Conservation (phyloP, 805 yeast species). For the Starmerella potacharoeniae region DNA sequence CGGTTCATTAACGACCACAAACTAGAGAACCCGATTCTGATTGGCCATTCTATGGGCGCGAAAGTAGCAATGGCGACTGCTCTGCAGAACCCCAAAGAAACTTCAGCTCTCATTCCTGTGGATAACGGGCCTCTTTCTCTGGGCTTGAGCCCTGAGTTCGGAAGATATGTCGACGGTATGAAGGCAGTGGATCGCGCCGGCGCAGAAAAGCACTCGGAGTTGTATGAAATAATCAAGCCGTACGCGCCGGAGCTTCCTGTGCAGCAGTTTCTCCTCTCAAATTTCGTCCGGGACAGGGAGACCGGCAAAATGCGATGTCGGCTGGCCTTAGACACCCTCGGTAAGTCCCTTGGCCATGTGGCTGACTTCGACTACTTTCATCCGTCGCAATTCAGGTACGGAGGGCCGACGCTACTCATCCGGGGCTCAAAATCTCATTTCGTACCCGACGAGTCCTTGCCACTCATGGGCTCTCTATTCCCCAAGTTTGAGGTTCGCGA, state of each 20-base stretch:
- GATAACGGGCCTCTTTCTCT: slow-evolving; percentile 82
- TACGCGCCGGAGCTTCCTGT: slow-evolving; percentile 52
- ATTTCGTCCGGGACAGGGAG: slow-evolving; percentile 38
- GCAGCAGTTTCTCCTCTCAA: slow-evolving; percentile 69
- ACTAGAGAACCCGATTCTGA: slow-evolving; percentile 27
- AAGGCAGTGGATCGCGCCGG: slow-evolving; percentile 41
- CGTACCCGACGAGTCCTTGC: slow-evolving; percentile 71
- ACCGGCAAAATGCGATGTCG: slow-evolving; percentile 35
- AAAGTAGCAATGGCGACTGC: slow-evolving; percentile 84
- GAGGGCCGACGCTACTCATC: slow-evolving; percentile 65
- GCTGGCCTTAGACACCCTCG: slow-evolving; percentile 63
- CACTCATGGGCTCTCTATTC: slow-evolving; percentile 62
- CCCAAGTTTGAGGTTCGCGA: slow-evolving; percentile 67
- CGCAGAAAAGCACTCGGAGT: slow-evolving; percentile 48
- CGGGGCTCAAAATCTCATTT: slow-evolving; percentile 68
- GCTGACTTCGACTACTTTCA: slow-evolving; percentile 65
- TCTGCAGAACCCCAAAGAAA: slow-evolving; percentile 50
- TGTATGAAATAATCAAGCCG: slow-evolving; percentile 48
- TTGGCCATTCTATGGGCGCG: slow-evolving; percentile 60
- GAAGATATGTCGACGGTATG: slow-evolving; percentile 54
- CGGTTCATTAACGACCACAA: slow-evolving; percentile 43
- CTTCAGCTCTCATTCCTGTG: slow-evolving; percentile 56
- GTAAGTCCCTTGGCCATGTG: slow-evolving; percentile 51
- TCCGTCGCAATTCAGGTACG: slow-evolving; percentile 41
- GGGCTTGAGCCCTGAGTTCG: slow-evolving; percentile 47